phyloP scores from a whole-genome alignment of 2,329 filamentous ascomycete species.

The Cercospora sp. region DNA sequence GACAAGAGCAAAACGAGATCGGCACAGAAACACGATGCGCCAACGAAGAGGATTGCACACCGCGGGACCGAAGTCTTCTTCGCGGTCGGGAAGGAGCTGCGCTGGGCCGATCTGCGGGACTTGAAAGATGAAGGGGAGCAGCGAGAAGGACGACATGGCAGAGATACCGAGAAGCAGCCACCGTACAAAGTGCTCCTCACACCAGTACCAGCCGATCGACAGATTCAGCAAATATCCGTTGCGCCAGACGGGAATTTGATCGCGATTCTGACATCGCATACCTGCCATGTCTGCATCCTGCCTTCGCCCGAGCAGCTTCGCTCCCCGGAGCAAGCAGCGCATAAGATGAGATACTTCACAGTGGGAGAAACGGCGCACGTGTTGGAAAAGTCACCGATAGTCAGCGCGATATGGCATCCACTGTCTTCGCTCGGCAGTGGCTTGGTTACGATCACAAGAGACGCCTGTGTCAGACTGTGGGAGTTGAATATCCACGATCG shows the following conservation, averaged over 20 bases:
- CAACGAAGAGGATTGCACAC: slow-evolving; percentile 68
- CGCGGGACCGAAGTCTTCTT: slow-evolving; percentile 87
- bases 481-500: slow-evolving; percentile 81
- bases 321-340: slow-evolving; percentile 63
- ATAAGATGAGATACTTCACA: slow-evolving; percentile 84
- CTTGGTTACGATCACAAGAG: slow-evolving; percentile 82
- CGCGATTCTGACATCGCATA: slow-evolving; percentile 82
- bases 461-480: slow-evolving; percentile 88
- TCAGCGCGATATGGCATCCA: slow-evolving; percentile 88
- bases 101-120: slow-evolving; percentile 82
- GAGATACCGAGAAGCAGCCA: slow-evolving; percentile 1
- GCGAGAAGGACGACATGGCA: slow-evolving; percentile 13
- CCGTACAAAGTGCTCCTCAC: slow-evolving; percentile 60
- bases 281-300: slow-evolving; percentile 81
- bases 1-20: slow-evolving; percentile 15
- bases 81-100: slow-evolving; percentile 82
- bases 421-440: slow-evolving; percentile 78
- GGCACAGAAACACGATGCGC: slow-evolving; percentile 35
- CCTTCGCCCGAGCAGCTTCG: slow-evolving; percentile 77
- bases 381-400: slow-evolving; percentile 76
- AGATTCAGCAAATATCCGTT: slow-evolving; percentile 81
- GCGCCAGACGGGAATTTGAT: slow-evolving; percentile 81
- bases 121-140: slow-evolving; percentile 61
- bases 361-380: slow-evolving; percentile 92
- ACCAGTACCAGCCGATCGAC: slow-evolving; percentile 64